Evolutionary conservation across 352 stramenopile genomes (phyloP).

Genomic region (Thalassiosira exigua): DNA sequence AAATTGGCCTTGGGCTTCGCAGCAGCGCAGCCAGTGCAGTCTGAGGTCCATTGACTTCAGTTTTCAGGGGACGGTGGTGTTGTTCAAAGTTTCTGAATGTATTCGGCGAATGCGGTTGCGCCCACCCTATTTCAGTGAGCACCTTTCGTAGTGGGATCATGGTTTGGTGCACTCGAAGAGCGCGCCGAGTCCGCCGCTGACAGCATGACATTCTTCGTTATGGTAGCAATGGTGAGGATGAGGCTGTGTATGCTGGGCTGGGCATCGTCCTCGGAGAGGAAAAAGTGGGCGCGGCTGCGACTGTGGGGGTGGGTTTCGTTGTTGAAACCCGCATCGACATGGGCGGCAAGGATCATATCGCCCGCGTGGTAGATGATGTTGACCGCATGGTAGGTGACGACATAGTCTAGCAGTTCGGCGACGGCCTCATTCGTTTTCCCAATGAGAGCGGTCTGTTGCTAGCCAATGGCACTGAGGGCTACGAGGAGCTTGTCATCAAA

Average conservation of each 20-base stretch:
- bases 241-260: not conserved
- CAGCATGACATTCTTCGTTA: not conserved
- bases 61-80: no score
- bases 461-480: no score
- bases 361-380: conserved; percentile 28
- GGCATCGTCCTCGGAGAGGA: no score
- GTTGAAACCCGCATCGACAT: conserved; percentile 42
- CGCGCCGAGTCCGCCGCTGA: not conserved
- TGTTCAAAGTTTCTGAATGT: not conserved
- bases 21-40: no score
- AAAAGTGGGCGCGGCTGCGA: no score
- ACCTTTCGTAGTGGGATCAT: no score
- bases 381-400: no score
- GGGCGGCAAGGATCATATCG: conserved; percentile 52
- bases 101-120: not conserved
- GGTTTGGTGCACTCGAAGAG: not conserved
- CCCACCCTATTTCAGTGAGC: not conserved
- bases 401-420: no score
- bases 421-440: conserved; percentile 22
- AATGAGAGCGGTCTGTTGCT: no score
- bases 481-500: no score
- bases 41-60: no score
- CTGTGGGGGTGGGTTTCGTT: conserved; percentile 17
- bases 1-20: no score
- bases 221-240: not conserved